These are phyloP conservation scores for Hyphodiscus sp. DNA, from an alignment of 2,329 filamentous ascomycete species.

Conservation along the genomic window DNA sequence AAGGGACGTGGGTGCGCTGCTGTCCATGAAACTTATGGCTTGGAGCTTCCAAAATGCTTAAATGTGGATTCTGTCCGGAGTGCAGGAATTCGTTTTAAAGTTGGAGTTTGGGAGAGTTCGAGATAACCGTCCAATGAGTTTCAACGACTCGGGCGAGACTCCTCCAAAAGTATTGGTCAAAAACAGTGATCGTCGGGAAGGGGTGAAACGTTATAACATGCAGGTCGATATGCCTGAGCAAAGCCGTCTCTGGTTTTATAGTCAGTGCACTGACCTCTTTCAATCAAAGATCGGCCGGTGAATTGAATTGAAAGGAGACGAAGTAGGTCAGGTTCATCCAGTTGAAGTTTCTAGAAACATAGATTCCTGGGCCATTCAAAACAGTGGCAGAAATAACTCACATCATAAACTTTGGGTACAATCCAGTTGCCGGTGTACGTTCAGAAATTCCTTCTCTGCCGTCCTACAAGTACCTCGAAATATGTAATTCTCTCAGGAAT, in stretches of 20 bases:
- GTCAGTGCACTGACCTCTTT: constrained; percentile 21
- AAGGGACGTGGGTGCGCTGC: constrained; percentile 10
- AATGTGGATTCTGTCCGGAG: constrained; percentile 5
- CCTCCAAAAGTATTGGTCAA: constrained; percentile 4
- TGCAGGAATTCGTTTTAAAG: not conserved
- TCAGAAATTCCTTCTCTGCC: not conserved
- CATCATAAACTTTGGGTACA: constrained; percentile 4
- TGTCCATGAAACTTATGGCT: constrained; percentile 24
- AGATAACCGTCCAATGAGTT: constrained; percentile 17
- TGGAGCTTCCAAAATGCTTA: constrained; percentile 10
- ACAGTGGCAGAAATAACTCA: constrained; percentile 7
- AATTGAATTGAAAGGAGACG: not conserved
- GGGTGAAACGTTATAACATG: constrained; percentile 26
- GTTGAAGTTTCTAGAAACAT: not conserved
- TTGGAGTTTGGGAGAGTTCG: not conserved
- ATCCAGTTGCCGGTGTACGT: constrained; percentile 1
- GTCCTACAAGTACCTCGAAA: constrained; percentile 9
- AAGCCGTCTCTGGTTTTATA: constrained; percentile 13
- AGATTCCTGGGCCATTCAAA: not conserved
- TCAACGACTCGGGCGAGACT: not conserved
- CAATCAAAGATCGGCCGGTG: not conserved
- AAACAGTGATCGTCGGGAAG: constrained; percentile 9
- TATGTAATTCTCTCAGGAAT: constrained; percentile 16
- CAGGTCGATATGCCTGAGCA: constrained; percentile 25
- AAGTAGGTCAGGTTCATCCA: not conserved